A percentile compares a stretch with the other conserved stretches of the same genome.
Evolutionary conservation across 345 rosid species (phyloP).

Genomic region (Durio zibethinus): DNA sequence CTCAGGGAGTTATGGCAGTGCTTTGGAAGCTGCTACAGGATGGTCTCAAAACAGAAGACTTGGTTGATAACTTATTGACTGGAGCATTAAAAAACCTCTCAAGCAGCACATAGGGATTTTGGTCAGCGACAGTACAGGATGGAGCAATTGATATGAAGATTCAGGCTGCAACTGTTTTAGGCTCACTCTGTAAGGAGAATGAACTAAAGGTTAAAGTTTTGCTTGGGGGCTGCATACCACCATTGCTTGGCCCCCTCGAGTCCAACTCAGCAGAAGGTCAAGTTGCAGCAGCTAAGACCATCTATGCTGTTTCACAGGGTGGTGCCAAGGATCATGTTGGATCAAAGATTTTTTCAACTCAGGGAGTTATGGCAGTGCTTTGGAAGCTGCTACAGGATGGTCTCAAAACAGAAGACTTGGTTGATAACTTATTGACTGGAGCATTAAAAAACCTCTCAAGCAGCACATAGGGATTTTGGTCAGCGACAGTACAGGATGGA

Average conservation of each 20-base stretch:
- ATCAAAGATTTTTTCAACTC: slow-evolving; percentile 96
- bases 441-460: slow-evolving; percentile 85
- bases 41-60: slow-evolving; percentile 72
- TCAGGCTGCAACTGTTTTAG: slow-evolving; percentile 92
- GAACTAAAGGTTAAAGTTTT: slow-evolving; percentile 94
- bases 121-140: slow-evolving; percentile 86
- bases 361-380: slow-evolving; percentile 94
- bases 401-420: slow-evolving; percentile 69
- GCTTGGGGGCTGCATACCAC: slow-evolving; percentile 99
- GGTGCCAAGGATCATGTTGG: slow-evolving; percentile 98
- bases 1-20: slow-evolving; percentile 97
- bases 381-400: slow-evolving; percentile 86
- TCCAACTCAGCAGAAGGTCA: slow-evolving; percentile 96
- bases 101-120: slow-evolving; percentile 93
- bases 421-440: slow-evolving; percentile 87
- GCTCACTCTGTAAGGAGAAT: slow-evolving; percentile 97
- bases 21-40: slow-evolving; percentile 79
- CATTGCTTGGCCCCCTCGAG: slow-evolving; percentile 95
- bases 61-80: slow-evolving; percentile 82
- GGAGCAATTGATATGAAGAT: slow-evolving; percentile 98
- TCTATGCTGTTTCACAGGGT: slow-evolving; percentile 95
- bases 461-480: slow-evolving; percentile 97
- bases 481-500: slow-evolving; percentile 86
- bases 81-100: slow-evolving; percentile 92
- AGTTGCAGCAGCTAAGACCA: slow-evolving; percentile 93